These are phyloP conservation scores for Rhinocladiella similis DNA, from an alignment of 2,329 filamentous ascomycete genomes.

Conservation along the genomic window DNA sequence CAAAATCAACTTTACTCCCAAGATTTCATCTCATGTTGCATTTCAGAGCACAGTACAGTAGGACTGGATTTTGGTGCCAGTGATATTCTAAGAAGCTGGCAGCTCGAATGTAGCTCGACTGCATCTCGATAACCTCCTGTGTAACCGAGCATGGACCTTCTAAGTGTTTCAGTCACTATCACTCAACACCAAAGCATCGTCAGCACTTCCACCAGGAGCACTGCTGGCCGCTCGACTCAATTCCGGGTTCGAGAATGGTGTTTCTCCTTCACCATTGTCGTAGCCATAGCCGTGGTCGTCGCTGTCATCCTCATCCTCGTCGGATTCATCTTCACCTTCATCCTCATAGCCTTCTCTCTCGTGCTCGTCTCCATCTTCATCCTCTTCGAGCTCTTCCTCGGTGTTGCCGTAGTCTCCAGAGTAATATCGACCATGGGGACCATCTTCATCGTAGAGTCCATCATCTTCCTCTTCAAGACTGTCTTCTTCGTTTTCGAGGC, in stretches of 20 bases:
- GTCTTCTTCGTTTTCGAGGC: slow-evolving; percentile 3
- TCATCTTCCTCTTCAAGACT: slow-evolving; percentile 13
- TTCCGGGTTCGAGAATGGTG: slow-evolving; percentile 18
- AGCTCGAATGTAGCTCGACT: no score
- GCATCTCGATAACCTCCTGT: no score
- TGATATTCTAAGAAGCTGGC: no score
- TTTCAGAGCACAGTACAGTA: no score
- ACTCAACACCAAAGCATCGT: slow-evolving; percentile 30
- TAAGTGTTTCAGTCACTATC: slow-evolving; percentile 22
- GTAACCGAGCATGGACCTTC: no score
- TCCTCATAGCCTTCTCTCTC: slow-evolving; percentile 9
- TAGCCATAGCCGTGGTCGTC: slow-evolving; percentile 8
- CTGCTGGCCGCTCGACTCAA: slow-evolving; percentile 21
- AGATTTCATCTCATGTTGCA: no score
- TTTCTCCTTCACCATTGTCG: slow-evolving; percentile 5
- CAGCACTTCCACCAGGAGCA: slow-evolving; percentile 23
- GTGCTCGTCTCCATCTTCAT: slow-evolving; percentile 11
- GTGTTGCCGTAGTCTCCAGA: slow-evolving; percentile 4
- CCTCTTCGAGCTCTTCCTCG: slow-evolving; percentile 8
- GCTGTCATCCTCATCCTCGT: slow-evolving; percentile 11
- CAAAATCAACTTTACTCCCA: no score
- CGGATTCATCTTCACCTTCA: background rate
- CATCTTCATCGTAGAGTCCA: slow-evolving; percentile 17
- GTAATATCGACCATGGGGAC: background rate
- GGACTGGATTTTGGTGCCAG: no score